Conservation (phyloP, 2,329 filamentous ascomycete genomes). For the Mycosphaerella arachidis region DNA sequence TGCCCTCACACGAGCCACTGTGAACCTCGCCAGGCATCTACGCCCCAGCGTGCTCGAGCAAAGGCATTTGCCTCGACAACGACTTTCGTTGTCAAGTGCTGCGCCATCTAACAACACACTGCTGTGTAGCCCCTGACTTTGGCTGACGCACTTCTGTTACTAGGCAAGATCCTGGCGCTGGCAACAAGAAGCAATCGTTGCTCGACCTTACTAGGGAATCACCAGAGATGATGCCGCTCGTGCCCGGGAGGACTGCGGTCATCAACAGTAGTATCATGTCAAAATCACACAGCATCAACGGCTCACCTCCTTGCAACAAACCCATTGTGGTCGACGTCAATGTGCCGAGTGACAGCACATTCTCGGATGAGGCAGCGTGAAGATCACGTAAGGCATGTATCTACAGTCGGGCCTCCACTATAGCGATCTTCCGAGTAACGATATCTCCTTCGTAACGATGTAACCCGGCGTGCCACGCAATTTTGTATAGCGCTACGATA, state of each 20-base stretch:
- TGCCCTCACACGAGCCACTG: too few relatives aligned
- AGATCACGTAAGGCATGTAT: not conserved
- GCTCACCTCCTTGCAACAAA: slow-evolving; percentile 63
- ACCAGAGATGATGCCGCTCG: slow-evolving; percentile 21
- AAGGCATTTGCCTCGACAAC: too few relatives aligned
- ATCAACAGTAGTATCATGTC: slow-evolving; percentile 75
- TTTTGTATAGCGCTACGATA: too few relatives aligned
- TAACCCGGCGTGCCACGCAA: too few relatives aligned
- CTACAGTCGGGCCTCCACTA: too few relatives aligned
- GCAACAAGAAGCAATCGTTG: slow-evolving; percentile 58
- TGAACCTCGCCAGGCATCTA: too few relatives aligned
- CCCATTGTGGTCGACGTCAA: slow-evolving; percentile 81
- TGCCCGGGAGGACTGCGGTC: slow-evolving; percentile 65
- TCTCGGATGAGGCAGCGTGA: not conserved
- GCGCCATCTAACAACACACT: too few relatives aligned
- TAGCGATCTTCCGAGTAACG: too few relatives aligned
- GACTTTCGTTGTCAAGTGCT: too few relatives aligned
- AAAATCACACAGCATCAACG: slow-evolving; percentile 50
- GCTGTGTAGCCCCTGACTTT: not conserved
- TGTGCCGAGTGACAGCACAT: slow-evolving; percentile 44
- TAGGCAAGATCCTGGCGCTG: slow-evolving; percentile 56
- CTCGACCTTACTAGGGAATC: slow-evolving; percentile 54
- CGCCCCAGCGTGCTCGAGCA: too few relatives aligned
- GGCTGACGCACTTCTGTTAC: slow-evolving; percentile 40
- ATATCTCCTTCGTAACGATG: too few relatives aligned